These are phyloP conservation scores for Heliosperma pusillum DNA, from an alignment of 148 eudicot genomes.

Conservation along the genomic window DNA sequence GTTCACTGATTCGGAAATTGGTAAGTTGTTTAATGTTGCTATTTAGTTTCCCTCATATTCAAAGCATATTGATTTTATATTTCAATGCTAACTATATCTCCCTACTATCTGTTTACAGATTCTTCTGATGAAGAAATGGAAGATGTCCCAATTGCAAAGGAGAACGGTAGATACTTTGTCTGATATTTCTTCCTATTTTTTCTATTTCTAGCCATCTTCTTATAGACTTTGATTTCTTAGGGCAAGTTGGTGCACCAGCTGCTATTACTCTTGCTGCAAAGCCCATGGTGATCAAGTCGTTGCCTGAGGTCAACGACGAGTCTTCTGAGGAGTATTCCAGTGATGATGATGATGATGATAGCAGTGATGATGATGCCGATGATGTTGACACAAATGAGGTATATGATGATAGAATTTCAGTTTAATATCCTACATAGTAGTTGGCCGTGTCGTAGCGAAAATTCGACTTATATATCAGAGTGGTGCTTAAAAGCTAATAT, in stretches of 20 bases:
- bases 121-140: conserved; percentile 34
- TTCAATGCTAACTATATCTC: not conserved
- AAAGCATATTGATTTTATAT: not conserved
- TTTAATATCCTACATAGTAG: no score
- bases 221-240: conserved; percentile 12
- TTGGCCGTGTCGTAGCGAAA: no score
- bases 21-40: conserved; percentile 3
- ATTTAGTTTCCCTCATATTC: not conserved
- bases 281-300: no score
- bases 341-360: conserved; percentile 32
- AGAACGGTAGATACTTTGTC: conserved; percentile 32
- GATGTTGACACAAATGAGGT: conserved; percentile 20
- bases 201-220: not conserved
- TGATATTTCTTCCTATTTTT: not conserved
- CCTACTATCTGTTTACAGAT: conserved; percentile 3
- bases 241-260: conserved; percentile 24
- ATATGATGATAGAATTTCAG: not conserved
- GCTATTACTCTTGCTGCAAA: no score
- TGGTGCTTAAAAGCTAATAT: no score
- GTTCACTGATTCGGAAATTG: not conserved
- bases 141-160: conserved; percentile 17
- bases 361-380: conserved; percentile 37
- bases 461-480: no score
- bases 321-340: no score
- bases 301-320: conserved; percentile 23